phyloP scores from a whole-genome alignment of 2,329 filamentous ascomycete genomes.

The Colletotrichum abscissum region DNA sequence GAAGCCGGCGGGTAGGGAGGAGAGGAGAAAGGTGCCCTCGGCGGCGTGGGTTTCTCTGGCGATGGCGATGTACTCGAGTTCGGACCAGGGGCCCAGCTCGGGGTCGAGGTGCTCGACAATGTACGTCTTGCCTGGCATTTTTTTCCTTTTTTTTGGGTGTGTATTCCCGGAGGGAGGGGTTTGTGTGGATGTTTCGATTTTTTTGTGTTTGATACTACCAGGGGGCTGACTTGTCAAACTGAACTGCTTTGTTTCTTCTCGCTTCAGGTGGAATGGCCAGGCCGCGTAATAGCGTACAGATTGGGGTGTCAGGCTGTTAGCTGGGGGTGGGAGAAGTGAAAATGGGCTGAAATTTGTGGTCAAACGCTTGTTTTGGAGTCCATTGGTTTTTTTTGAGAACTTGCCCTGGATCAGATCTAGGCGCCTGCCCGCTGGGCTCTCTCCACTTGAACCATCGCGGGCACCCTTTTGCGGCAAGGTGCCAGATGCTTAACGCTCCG shows the following conservation, averaged over 20 bases:
- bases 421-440: conserved; percentile 12
- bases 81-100: conserved; percentile 93
- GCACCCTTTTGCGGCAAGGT: neutral
- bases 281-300: conserved; percentile 21
- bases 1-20: conserved; percentile 79
- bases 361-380: conserved; percentile 32
- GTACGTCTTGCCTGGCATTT: conserved; percentile 72
- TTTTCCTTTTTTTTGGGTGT: neutral
- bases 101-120: conserved; percentile 97
- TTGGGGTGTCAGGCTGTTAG: no score
- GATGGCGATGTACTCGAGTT: conserved; percentile 91
- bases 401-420: neutral
- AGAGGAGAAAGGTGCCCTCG: conserved; percentile 80
- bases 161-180: neutral
- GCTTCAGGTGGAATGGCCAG: conserved; percentile 5
- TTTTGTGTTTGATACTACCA: neutral
- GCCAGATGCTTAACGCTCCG: conserved; percentile 5
- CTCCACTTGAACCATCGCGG: conserved; percentile 15
- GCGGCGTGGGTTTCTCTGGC: conserved; percentile 79
- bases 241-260: neutral
- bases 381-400: conserved; percentile 3
- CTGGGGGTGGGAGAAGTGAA: neutral
- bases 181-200: no score
- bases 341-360: conserved; percentile 23
- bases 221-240: no score